phyloP scores from a whole-genome alignment of 2,329 filamentous ascomycete genomes.

The Nannizziopsis arthrosporioides region DNA sequence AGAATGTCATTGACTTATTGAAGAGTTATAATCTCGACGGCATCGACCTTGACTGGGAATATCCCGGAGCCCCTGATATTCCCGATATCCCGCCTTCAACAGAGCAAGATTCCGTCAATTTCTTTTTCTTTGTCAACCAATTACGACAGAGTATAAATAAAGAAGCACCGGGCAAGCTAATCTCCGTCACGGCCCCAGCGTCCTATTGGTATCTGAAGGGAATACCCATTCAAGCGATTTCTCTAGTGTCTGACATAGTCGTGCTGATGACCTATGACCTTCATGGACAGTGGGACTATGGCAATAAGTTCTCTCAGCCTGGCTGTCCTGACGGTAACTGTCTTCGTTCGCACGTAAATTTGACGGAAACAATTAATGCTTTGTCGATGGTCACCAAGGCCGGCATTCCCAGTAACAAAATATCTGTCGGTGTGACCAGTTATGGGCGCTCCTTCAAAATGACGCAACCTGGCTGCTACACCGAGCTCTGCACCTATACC shows the following conservation, averaged over 20 bases:
- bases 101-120: constrained; percentile 23
- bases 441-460: constrained; percentile 31
- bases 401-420: constrained; percentile 24
- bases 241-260: constrained; percentile 22
- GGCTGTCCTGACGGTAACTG: constrained; percentile 24
- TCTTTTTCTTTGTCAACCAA: constrained; percentile 21
- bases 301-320: constrained; percentile 21
- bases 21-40: constrained; percentile 32
- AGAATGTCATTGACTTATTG: constrained; percentile 31
- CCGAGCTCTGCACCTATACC: constrained; percentile 25
- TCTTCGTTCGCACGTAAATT: constrained; percentile 31
- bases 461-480: constrained; percentile 22
- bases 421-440: constrained; percentile 26
- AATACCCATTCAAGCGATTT: constrained; percentile 21
- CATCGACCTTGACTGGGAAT: constrained; percentile 29
- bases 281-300: constrained; percentile 20
- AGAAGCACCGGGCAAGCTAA: constrained; percentile 12
- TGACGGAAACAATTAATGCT: constrained; percentile 26
- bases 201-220: constrained; percentile 25
- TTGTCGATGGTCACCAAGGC: constrained; percentile 31
- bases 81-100: constrained; percentile 24
- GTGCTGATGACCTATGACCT: constrained; percentile 32
- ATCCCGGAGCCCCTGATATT: constrained; percentile 27
- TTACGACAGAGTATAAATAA: constrained; percentile 12
- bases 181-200: constrained; percentile 21